A percentile compares a stretch with the other conserved stretches of the same genome.
phyloP scores from a whole-genome alignment of 2,329 filamentous ascomycete species.

The Fusarium sp. region DNA sequence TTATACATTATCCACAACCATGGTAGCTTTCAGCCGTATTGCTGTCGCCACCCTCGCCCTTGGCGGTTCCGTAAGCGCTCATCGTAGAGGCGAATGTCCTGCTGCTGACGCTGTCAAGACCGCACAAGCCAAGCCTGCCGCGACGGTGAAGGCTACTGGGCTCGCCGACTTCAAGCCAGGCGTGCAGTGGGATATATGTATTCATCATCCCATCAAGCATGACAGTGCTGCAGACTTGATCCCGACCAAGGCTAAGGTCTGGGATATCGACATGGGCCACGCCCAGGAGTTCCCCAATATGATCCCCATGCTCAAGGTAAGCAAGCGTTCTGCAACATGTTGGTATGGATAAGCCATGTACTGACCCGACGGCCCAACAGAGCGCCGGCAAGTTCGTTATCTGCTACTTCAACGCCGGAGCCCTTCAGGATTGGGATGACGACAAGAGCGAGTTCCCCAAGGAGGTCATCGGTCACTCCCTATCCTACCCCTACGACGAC shows the following conservation, averaged over 20 bases:
- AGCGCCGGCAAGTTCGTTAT: constrained; percentile 47
- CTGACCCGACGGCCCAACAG: constrained; percentile 11
- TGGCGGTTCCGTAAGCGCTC: constrained; percentile 25
- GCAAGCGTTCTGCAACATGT: not conserved
- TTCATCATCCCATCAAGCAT: constrained; percentile 47
- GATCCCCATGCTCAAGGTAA: constrained; percentile 47
- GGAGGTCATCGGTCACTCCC: constrained; percentile 39
- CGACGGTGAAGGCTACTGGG: not conserved
- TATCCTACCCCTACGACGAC: constrained; percentile 41
- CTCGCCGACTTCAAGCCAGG: constrained; percentile 44
- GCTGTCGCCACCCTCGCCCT: constrained; percentile 30
- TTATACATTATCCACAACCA: constrained; percentile 6
- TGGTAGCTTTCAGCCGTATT: constrained; percentile 33
- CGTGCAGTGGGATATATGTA: constrained; percentile 47
- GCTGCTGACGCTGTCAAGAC: constrained; percentile 7
- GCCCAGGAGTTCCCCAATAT: constrained; percentile 41
- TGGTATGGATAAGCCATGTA: not conserved
- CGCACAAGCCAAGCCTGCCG: constrained; percentile 6
- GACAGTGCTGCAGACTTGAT: constrained; percentile 40
- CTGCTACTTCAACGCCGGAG: constrained; percentile 51
- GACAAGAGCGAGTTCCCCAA: constrained; percentile 43
- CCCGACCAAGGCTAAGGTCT: constrained; percentile 44
- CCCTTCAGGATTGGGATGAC: constrained; percentile 46
- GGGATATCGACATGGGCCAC: constrained; percentile 49
- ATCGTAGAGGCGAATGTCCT: constrained; percentile 16